These are phyloP conservation scores for Babesia sp. DNA, from an alignment of 169 alveolate species.

Conservation along the genomic window DNA sequence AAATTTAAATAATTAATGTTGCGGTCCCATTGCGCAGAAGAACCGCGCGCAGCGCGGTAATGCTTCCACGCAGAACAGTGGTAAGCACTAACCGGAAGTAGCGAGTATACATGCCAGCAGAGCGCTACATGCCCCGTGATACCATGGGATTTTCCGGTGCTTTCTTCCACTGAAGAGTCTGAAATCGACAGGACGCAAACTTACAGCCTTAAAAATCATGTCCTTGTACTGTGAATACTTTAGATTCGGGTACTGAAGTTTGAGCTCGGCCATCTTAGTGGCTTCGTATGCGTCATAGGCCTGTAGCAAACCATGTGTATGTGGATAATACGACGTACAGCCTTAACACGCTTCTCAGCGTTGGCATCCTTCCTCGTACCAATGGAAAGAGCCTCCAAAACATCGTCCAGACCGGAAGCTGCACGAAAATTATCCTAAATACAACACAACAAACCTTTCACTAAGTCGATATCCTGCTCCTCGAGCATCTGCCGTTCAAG, in stretches of 20 bases:
- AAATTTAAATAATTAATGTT: neutral
- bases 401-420: conserved; percentile 70
- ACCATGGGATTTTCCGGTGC: conserved; percentile 67
- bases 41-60: neutral
- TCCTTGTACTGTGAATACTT: conserved; percentile 78
- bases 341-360: conserved; percentile 54
- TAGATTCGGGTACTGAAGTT: conserved; percentile 72
- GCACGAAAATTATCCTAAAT: neutral
- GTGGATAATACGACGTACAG: conserved; percentile 17
- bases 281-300: conserved; percentile 74
- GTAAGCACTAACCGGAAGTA: neutral
- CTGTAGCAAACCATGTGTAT: conserved; percentile 11
- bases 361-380: conserved; percentile 43
- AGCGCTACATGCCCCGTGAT: neutral
- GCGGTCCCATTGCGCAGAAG: neutral
- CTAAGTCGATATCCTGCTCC: conserved; percentile 52
- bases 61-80: neutral
- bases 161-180: conserved; percentile 60
- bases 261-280: conserved; percentile 72
- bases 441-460: conserved; percentile 32
- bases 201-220: conserved; percentile 75
- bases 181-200: neutral
- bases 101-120: neutral
- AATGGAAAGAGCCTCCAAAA: conserved; percentile 46
- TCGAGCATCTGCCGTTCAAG: conserved; percentile 44